Evolutionary conservation across 2,329 filamentous ascomycete species (phyloP).

Genomic region (Penicillium thymicola): DNA sequence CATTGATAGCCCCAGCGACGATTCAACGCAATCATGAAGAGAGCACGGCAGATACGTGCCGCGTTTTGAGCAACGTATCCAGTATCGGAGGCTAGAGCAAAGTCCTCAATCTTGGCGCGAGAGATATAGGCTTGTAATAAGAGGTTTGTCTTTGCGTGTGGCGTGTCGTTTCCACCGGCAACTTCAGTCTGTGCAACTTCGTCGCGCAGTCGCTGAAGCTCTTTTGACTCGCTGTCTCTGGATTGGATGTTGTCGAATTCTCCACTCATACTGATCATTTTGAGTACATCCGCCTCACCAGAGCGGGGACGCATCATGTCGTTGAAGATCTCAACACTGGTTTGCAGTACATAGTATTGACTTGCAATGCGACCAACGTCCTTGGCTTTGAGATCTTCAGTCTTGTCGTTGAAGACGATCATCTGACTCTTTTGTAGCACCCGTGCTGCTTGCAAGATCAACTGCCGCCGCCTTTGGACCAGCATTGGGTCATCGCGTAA

Average conservation of each 20-base stretch:
- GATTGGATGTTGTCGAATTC: constrained; percentile 98
- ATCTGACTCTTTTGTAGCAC: constrained; percentile 92
- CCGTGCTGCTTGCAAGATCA: constrained; percentile 83
- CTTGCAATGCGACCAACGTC: constrained; percentile 95
- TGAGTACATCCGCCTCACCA: constrained; percentile 86
- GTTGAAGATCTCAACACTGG: constrained; percentile 95
- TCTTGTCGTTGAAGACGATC: constrained; percentile 97
- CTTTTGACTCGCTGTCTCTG: constrained; percentile 83
- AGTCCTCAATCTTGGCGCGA: constrained; percentile 81
- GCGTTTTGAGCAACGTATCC: constrained; percentile 96
- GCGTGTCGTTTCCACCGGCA: constrained; percentile 60
- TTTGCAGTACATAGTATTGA: constrained; percentile 92
- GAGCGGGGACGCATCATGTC: constrained; percentile 82
- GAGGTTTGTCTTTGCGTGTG: constrained; percentile 94
- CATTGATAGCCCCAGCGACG: constrained; percentile 95
- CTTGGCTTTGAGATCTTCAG: constrained; percentile 88
- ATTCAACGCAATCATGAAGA: constrained; percentile 98
- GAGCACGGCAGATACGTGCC: constrained; percentile 84
- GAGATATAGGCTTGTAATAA: constrained; percentile 93
- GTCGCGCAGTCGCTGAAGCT: constrained; percentile 70
- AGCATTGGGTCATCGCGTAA: constrained; percentile 82
- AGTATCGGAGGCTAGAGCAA: constrained; percentile 85
- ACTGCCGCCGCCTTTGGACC: constrained; percentile 76
- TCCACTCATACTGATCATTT: constrained; percentile 96
- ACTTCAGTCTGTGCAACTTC: constrained; percentile 75